These are phyloP conservation scores for Beauveria asiatica DNA, from an alignment of 2,329 filamentous ascomycete genomes.

Conservation along the genomic window DNA sequence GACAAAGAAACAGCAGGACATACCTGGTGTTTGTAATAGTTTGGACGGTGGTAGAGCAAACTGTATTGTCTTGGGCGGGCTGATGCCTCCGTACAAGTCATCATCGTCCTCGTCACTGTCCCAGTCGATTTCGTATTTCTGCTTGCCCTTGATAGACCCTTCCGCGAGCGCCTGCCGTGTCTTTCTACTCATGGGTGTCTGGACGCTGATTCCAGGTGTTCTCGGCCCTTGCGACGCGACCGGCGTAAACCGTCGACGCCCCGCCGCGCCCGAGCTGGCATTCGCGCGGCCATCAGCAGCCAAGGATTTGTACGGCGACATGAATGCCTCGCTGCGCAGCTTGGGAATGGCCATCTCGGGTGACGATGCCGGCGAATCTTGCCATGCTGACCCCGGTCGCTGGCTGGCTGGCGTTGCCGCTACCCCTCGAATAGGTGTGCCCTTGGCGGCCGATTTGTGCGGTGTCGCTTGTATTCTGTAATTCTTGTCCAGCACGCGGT, in stretches of 20 bases:
- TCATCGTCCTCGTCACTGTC: slow-evolving; percentile 66
- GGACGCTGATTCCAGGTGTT: slow-evolving; percentile 78
- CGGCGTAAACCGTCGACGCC: slow-evolving; percentile 30
- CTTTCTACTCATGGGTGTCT: slow-evolving; percentile 57
- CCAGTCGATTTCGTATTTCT: slow-evolving; percentile 56
- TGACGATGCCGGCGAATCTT: slow-evolving; percentile 58
- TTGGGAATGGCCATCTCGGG: slow-evolving; percentile 75
- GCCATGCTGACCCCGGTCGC: slow-evolving; percentile 32
- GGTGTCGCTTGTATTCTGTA: slow-evolving; percentile 92
- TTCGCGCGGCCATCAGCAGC: neutral
- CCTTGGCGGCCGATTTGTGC: slow-evolving; percentile 44
- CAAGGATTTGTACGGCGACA: slow-evolving; percentile 8
- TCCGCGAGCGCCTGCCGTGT: slow-evolving; percentile 40
- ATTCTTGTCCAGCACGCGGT: slow-evolving; percentile 89
- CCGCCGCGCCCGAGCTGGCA: slow-evolving; percentile 14
- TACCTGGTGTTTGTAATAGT: slow-evolving; percentile 71
- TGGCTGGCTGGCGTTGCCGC: slow-evolving; percentile 13
- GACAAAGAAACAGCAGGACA: slow-evolving; percentile 18
- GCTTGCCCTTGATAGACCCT: slow-evolving; percentile 18
- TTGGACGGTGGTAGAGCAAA: slow-evolving; percentile 72
- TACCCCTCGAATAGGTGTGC: slow-evolving; percentile 38
- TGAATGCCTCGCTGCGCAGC: slow-evolving; percentile 74
- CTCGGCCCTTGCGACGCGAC: slow-evolving; percentile 42
- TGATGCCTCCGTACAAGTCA: slow-evolving; percentile 61
- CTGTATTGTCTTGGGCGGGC: slow-evolving; percentile 88